phyloP scores from a whole-genome alignment of 192 early-diverging fungal genomes.

The Rhizoclosmatium globosum region DNA sequence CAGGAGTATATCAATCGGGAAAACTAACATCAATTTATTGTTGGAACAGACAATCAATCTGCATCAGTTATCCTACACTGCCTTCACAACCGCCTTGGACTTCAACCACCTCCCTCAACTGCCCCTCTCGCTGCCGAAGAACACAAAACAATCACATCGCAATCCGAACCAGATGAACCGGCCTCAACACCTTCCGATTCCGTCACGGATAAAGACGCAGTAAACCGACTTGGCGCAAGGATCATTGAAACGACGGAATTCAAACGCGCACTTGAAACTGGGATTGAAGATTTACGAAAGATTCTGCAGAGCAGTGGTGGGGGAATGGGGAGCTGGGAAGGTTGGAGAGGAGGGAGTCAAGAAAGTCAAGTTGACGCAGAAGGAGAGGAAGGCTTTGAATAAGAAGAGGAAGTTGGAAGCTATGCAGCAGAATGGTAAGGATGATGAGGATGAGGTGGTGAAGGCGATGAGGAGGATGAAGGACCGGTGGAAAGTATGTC shows the following conservation, averaged over 20 bases:
- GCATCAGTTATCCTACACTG: neutral
- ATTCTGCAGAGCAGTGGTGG: neutral
- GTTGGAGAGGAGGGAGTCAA: neutral
- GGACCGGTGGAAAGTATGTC: neutral
- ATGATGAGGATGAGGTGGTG: conserved; percentile 12
- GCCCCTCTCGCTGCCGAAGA: neutral
- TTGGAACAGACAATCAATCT: neutral
- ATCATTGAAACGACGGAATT: neutral
- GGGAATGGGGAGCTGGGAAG: neutral
- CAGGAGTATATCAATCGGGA: neutral
- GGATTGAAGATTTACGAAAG: neutral
- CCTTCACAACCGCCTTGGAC: neutral
- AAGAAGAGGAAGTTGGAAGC: conserved; percentile 15
- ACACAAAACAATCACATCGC: neutral
- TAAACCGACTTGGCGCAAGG: neutral
- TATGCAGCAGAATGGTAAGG: neutral
- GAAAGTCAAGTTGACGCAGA: conserved; percentile 12
- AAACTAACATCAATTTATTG: neutral
- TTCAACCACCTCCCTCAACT: neutral
- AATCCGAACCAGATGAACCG: neutral
- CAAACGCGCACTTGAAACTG: neutral
- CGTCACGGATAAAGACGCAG: neutral
- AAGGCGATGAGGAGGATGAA: conserved; percentile 12
- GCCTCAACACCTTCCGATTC: neutral
- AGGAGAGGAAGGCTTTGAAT: conserved; percentile 15